Conservation (phyloP, 345 rosid species). For the Aquilaria malaccensis region DNA sequence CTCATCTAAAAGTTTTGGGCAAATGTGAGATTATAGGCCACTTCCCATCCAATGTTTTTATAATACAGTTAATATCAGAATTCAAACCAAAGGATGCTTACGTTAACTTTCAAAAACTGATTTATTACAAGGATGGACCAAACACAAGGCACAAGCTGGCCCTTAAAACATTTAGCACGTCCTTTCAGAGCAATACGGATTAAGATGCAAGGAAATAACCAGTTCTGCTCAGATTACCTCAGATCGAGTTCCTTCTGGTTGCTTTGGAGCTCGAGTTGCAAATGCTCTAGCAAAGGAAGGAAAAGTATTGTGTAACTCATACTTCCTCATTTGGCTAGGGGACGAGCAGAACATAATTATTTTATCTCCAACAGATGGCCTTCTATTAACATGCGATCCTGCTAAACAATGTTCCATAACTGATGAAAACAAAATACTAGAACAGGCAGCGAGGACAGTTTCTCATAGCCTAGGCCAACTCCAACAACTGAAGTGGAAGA, state of each 20-base stretch:
- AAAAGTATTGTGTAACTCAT: slow-evolving; percentile 14
- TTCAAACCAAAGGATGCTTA: background rate
- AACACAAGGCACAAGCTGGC: background rate
- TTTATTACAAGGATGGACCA: background rate
- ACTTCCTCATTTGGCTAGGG: slow-evolving; percentile 18
- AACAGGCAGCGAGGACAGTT: slow-evolving; percentile 1
- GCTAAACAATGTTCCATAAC: slow-evolving; percentile 20
- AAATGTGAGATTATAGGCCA: too few species aligned
- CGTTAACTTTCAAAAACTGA: background rate
- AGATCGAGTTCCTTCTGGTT: slow-evolving; percentile 30
- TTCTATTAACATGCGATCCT: slow-evolving; percentile 30
- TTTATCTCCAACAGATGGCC: slow-evolving; percentile 16
- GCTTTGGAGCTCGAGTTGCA: slow-evolving; percentile 59
- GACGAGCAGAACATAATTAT: slow-evolving; percentile 16
- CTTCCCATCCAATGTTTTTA: too few species aligned
- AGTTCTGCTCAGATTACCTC: slow-evolving; percentile 37
- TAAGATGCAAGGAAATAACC: slow-evolving; percentile 1
- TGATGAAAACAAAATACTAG: slow-evolving; percentile 10
- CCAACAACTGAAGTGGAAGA: too few species aligned
- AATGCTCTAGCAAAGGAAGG: slow-evolving; percentile 47
- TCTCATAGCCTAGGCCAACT: slow-evolving; percentile 3
- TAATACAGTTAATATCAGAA: background rate
- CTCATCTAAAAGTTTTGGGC: too few species aligned
- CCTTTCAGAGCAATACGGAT: background rate
- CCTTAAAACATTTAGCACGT: background rate